Conservation (phyloP, 306 rosid genomes). For the Hippophae tibetana region DNA sequence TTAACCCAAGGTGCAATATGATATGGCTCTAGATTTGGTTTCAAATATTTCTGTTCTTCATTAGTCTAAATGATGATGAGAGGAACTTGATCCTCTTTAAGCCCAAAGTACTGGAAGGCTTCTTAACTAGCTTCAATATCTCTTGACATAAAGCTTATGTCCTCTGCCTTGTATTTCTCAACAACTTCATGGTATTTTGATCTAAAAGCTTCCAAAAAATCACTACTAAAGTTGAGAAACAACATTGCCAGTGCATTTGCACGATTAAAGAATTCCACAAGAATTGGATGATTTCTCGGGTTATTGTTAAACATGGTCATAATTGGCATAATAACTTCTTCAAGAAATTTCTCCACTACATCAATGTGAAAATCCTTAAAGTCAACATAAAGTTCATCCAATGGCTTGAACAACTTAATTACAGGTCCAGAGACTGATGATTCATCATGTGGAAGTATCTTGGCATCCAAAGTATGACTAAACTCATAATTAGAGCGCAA, state of each 20-base stretch:
- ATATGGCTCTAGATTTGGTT: slow-evolving; percentile 52
- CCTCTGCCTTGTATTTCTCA: too few species aligned
- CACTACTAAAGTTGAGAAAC: too few species aligned
- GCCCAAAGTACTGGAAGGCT: too few species aligned
- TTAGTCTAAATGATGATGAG: slow-evolving; percentile 53
- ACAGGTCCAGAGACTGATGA: slow-evolving; percentile 64
- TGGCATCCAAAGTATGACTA: slow-evolving; percentile 75
- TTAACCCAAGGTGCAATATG: slow-evolving; percentile 65
- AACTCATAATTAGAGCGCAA: slow-evolving; percentile 75
- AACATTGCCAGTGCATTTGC: too few species aligned
- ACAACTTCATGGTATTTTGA: too few species aligned
- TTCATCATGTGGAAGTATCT: slow-evolving; percentile 78
- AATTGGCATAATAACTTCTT: slow-evolving; percentile 44
- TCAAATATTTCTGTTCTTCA: slow-evolving; percentile 57
- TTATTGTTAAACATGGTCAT: too few species aligned
- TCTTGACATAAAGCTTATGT: too few species aligned
- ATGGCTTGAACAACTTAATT: slow-evolving; percentile 81
- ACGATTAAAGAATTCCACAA: too few species aligned
- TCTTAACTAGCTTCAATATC: too few species aligned
- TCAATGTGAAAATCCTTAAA: slow-evolving; percentile 65
- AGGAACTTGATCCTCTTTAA: slow-evolving; percentile 29
- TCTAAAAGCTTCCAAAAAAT: too few species aligned
- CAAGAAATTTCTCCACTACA: slow-evolving; percentile 67
- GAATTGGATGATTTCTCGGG: too few species aligned
- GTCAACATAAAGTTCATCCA: slow-evolving; percentile 80